Conservation (phyloP, 2,329 filamentous ascomycete species). For the Cladosporium sp. region DNA sequence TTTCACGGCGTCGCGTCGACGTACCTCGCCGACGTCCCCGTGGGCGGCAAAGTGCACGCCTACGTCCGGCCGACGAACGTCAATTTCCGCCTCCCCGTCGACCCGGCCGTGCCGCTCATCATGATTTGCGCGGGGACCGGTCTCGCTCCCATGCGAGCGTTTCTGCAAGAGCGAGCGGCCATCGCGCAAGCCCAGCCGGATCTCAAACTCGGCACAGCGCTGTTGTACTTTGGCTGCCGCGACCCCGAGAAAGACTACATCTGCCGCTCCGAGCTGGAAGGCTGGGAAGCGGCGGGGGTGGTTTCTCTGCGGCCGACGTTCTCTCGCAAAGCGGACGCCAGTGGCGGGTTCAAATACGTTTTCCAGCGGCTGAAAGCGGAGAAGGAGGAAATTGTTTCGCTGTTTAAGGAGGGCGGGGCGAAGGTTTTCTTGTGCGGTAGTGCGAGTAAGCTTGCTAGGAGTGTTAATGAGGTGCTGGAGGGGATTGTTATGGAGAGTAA, state of each 20-base stretch:
- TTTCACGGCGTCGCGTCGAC: slow-evolving; percentile 37
- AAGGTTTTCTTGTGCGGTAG: slow-evolving; percentile 63
- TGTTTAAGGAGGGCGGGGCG: slow-evolving; percentile 44
- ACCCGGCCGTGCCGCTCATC: slow-evolving; percentile 43
- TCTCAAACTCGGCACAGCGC: slow-evolving; percentile 19
- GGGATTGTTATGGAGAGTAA: slow-evolving; percentile 39
- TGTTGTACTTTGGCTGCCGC: slow-evolving; percentile 37
- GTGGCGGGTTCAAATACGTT: slow-evolving; percentile 44
- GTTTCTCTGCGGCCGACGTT: slow-evolving; percentile 15
- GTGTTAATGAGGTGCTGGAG: slow-evolving; percentile 36
- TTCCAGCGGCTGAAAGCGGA: slow-evolving; percentile 48
- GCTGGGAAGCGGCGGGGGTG: slow-evolving; percentile 15
- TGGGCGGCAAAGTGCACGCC: slow-evolving; percentile 36
- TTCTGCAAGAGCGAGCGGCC: slow-evolving; percentile 35
- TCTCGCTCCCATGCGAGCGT: slow-evolving; percentile 44
- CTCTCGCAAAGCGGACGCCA: slow-evolving; percentile 33
- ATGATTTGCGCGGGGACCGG: slow-evolving; percentile 51
- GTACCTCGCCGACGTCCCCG: slow-evolving; percentile 33
- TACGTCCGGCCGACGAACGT: slow-evolving; percentile 34
- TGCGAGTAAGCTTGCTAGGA: slow-evolving; percentile 37
- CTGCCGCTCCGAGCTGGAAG: slow-evolving; percentile 21
- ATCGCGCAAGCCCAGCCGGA: slow-evolving; percentile 27
- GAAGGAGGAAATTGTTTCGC: slow-evolving; percentile 36
- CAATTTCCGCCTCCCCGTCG: slow-evolving; percentile 38
- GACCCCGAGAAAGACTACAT: slow-evolving; percentile 40